Evolutionary conservation across 164 flowering plant species (phyloP).

Genomic region (Tinospora cordifolia): DNA sequence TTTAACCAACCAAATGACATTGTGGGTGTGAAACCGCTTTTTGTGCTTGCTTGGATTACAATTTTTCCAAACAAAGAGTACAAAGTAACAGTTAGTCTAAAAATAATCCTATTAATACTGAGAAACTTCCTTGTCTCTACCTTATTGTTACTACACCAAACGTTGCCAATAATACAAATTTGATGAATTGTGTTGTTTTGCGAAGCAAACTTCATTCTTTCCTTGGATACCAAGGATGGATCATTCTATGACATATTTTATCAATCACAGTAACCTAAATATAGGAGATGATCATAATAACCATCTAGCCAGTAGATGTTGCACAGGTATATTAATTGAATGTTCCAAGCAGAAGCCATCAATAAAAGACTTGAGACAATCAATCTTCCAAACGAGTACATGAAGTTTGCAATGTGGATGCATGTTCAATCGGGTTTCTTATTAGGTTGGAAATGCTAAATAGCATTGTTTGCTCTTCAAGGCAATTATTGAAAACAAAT

Average conservation of each 20-base stretch:
- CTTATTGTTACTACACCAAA: background rate
- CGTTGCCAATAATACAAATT: background rate
- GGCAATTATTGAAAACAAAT: background rate
- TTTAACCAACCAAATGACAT: background rate
- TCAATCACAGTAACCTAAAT: background rate
- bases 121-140: background rate
- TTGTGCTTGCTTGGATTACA: background rate
- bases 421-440: background rate
- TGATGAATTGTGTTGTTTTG: background rate
- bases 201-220: background rate
- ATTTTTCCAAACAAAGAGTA: background rate
- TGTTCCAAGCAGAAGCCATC: background rate
- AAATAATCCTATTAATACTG: background rate
- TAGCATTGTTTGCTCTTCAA: background rate
- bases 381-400: background rate
- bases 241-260: too few relatives aligned
- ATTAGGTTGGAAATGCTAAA: too few relatives aligned
- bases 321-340: background rate
- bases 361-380: background rate
- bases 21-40: background rate
- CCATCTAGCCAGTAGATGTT: background rate
- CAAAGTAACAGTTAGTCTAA: background rate
- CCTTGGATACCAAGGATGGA: background rate
- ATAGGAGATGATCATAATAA: background rate
- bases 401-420: background rate